These are phyloP conservation scores for Trichoderma sp. DNA, from an alignment of 2,329 filamentous ascomycete genomes.

Conservation along the genomic window DNA sequence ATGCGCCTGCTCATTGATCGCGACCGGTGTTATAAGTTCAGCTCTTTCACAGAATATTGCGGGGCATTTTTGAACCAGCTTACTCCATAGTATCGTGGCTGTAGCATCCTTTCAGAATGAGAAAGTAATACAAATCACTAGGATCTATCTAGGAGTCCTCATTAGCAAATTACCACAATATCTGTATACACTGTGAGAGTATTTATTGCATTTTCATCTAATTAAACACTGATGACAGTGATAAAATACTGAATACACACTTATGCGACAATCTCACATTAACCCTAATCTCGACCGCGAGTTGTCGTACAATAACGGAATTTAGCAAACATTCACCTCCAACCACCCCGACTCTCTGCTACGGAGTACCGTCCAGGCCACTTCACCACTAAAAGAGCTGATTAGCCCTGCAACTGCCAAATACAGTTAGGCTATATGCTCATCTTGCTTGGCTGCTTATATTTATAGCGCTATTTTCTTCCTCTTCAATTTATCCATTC, in stretches of 20 bases:
- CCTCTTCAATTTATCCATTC: not conserved
- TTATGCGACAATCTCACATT: not conserved
- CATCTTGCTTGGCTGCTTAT: not conserved
- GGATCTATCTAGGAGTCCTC: not conserved
- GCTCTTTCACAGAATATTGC: not conserved
- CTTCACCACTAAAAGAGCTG: not conserved
- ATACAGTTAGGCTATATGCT: not conserved
- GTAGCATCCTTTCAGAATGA: not conserved
- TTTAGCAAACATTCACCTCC: not conserved
- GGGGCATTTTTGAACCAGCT: not conserved
- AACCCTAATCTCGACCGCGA: too few species aligned
- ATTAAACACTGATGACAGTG: not conserved
- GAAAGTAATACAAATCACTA: not conserved
- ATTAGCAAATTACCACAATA: not conserved
- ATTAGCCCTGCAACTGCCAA: not conserved
- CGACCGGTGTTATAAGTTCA: not conserved
- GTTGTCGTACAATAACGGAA: not conserved
- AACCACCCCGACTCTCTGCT: not conserved
- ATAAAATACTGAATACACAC: not conserved
- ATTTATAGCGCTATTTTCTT: not conserved
- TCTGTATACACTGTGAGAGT: not conserved
- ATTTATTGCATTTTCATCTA: not conserved
- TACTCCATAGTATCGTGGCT: not conserved
- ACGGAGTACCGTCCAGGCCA: not conserved
- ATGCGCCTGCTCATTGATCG: not conserved